Evolutionary conservation across 2,329 filamentous ascomycete species (phyloP).

Genomic region (Botrytis sinoallii): DNA sequence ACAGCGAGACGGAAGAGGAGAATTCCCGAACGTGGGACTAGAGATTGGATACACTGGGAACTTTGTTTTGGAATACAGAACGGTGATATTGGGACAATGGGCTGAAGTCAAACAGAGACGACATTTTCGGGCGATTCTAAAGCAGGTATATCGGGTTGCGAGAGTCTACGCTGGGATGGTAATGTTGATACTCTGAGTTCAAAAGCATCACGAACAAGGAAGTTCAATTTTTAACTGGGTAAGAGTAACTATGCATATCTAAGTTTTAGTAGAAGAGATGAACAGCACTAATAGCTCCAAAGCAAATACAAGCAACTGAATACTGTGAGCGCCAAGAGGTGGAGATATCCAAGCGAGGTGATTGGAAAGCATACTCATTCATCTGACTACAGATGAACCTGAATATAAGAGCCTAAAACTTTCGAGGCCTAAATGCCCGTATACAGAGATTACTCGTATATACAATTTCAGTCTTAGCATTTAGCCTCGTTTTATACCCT

Average conservation of each 20-base stretch:
- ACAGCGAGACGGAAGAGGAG: background rate
- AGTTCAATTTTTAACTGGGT: rapidly evolving
- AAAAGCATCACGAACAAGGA: background rate
- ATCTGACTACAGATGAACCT: too few relatives aligned
- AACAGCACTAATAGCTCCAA: rapidly evolving
- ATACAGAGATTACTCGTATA: too few relatives aligned
- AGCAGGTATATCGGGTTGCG: background rate
- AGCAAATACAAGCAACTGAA: background rate
- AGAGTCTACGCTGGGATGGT: background rate
- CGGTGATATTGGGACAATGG: rapidly evolving
- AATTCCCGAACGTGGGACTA: background rate
- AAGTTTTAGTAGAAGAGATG: rapidly evolving
- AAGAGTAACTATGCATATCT: background rate
- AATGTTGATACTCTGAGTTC: background rate
- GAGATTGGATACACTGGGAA: background rate
- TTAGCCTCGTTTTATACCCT: too few relatives aligned
- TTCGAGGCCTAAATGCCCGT: too few relatives aligned
- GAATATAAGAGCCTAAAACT: too few relatives aligned
- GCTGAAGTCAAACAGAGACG: rapidly evolving
- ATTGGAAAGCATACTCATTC: background rate
- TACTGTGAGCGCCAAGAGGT: background rate
- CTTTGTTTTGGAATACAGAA: rapidly evolving
- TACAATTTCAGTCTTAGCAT: too few relatives aligned
- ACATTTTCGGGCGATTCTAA: rapidly evolving
- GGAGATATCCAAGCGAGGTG: background rate